Evolutionary conservation across 2,329 filamentous ascomycete genomes (phyloP).

Genomic region (Colletotrichum godetiae): DNA sequence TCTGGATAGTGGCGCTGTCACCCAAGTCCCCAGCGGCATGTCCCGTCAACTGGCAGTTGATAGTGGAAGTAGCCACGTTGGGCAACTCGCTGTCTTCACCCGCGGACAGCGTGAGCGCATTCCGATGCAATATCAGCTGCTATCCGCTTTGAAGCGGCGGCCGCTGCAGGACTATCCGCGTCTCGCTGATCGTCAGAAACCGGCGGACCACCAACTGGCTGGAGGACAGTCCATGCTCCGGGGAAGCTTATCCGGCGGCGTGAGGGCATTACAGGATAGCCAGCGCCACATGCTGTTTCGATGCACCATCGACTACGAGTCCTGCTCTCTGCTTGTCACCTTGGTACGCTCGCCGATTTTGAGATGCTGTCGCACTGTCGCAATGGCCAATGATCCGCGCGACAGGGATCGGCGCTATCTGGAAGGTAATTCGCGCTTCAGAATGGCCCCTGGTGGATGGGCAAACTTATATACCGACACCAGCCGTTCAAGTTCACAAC

Average conservation of each 20-base stretch:
- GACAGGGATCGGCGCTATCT: not conserved
- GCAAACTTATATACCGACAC: not conserved
- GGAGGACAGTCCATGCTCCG: not conserved
- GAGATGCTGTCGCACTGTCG: not conserved
- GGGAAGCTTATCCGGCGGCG: not conserved
- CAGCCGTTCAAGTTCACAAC: not conserved
- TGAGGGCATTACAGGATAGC: too few relatives aligned
- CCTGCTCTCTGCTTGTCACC: not conserved
- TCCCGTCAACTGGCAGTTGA: too few relatives aligned
- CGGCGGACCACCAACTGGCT: not conserved
- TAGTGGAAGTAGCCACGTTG: too few relatives aligned
- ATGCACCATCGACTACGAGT: not conserved
- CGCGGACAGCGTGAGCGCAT: too few relatives aligned
- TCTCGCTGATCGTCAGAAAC: not conserved
- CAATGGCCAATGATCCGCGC: not conserved
- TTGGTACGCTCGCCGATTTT: not conserved
- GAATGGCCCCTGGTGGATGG: not conserved
- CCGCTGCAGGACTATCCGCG: not conserved
- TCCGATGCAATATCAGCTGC: too few relatives aligned
- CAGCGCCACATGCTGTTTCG: too few relatives aligned
- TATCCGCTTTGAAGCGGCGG: not conserved
- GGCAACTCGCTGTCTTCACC: too few relatives aligned
- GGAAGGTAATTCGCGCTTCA: not conserved
- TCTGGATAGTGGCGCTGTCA: too few relatives aligned
- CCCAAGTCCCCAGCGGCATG: too few relatives aligned